phyloP scores from a whole-genome alignment of 2,329 filamentous ascomycete genomes.

The Ramularia endophylla region DNA sequence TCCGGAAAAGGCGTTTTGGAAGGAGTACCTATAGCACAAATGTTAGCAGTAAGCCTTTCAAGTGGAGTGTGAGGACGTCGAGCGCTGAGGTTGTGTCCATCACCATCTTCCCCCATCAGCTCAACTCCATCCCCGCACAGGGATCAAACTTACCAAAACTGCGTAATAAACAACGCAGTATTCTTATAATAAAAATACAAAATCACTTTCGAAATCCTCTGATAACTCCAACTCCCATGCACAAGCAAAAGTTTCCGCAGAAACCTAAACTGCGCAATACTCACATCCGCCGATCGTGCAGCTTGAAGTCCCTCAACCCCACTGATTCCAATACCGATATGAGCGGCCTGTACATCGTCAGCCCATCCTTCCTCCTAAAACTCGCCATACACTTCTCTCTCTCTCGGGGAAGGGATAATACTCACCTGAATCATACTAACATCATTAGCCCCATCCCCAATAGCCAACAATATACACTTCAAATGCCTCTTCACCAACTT shows the following conservation, averaged over 20 bases:
- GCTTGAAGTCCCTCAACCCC: conserved; percentile 96
- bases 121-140: no score
- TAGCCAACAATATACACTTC: conserved; percentile 85
- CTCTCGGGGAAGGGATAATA: no score
- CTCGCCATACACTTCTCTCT: no score
- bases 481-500: conserved; percentile 96
- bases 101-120: no score
- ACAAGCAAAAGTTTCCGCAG: conserved; percentile 90
- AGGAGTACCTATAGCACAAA: conserved; percentile 73
- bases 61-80: no score
- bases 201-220: conserved; percentile 93
- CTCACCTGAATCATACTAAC: conserved; percentile 99
- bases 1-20: conserved; percentile 97
- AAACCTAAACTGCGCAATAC: conserved; percentile 93
- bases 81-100: no score
- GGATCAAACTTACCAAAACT: conserved; percentile 64
- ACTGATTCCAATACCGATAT: conserved; percentile 96
- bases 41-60: no score
- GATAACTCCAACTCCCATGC: conserved; percentile 96
- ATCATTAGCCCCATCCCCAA: conserved; percentile 96
- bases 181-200: conserved; percentile 99
- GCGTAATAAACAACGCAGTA: conserved; percentile 96
- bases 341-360: no score
- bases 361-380: no score
- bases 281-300: conserved; percentile 88